These are phyloP conservation scores for Candida nanaspora DNA, from an alignment of 805 yeast species.

Conservation along the genomic window DNA sequence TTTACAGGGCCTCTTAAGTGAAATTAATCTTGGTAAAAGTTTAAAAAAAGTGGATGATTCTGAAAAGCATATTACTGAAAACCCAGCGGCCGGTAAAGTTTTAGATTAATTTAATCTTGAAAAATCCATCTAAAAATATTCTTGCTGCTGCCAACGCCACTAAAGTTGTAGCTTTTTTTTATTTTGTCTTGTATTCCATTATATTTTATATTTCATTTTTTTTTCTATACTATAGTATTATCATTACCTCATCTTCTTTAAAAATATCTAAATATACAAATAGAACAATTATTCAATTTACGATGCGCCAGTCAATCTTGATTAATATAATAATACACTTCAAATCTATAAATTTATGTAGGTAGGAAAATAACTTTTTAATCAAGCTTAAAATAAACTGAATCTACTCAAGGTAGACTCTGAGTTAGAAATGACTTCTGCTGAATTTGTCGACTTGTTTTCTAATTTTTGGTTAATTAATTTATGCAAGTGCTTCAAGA, in stretches of 20 bases:
- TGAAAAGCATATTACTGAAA: constrained; percentile 38
- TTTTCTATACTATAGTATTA: constrained; percentile 1
- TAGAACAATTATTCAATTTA: neutral
- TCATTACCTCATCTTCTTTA: neutral
- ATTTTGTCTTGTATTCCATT: neutral
- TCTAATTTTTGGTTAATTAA: constrained; percentile 45
- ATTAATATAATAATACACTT: too few relatives aligned
- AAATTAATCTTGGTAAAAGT: constrained; percentile 45
- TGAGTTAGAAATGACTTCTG: neutral
- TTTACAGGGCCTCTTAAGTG: constrained; percentile 46
- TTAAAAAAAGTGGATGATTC: constrained; percentile 45
- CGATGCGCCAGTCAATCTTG: neutral
- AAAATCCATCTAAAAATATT: neutral
- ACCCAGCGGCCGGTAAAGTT: constrained; percentile 45
- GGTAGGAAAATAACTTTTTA: too few relatives aligned
- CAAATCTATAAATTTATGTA: too few relatives aligned
- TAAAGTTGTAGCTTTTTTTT: neutral
- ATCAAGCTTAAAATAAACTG: too few relatives aligned
- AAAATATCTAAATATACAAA: neutral
- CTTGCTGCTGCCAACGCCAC: too few relatives aligned
- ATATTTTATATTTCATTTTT: neutral
- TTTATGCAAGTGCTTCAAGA: constrained; percentile 60
- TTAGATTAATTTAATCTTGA: constrained; percentile 18
- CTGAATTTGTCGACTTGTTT: neutral
- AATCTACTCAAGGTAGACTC: neutral